Evolutionary conservation across 139 green algal species (phyloP).

Genomic region (Micractinium sp.): DNA sequence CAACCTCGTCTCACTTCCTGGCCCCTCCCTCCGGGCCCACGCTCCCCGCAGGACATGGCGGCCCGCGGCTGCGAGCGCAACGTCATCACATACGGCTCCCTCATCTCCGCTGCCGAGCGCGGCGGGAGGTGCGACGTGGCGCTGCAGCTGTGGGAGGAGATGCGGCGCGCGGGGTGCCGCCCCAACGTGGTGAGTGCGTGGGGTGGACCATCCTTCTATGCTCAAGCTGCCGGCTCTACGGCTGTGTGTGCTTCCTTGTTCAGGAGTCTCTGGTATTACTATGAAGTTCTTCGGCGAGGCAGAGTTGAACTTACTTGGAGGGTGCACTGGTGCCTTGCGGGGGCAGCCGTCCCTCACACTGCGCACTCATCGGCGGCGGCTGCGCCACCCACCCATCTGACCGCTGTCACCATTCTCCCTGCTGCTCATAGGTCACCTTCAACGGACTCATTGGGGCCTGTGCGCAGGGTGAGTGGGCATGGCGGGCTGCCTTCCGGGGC

Average conservation of each 20-base stretch:
- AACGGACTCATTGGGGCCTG: slow-evolving; percentile 44
- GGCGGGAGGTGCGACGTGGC: slow-evolving; percentile 34
- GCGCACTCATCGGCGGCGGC: too few species aligned
- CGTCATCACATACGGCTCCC: slow-evolving; percentile 87
- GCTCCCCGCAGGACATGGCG: slow-evolving; percentile 70
- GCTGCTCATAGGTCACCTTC: slow-evolving; percentile 20
- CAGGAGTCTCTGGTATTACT: too few species aligned
- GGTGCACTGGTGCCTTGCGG: too few species aligned
- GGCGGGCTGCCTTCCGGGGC: neutral
- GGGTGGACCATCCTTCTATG: too few species aligned
- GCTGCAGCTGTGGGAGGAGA: slow-evolving; percentile 48
- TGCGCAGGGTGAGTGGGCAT: slow-evolving; percentile 15
- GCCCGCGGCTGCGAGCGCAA: slow-evolving; percentile 63
- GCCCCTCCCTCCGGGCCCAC: neutral
- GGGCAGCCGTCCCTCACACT: too few species aligned
- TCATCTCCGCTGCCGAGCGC: slow-evolving; percentile 77
- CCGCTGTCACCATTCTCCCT: too few species aligned
- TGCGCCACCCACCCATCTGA: too few species aligned
- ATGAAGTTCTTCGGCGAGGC: too few species aligned
- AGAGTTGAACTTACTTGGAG: too few species aligned
- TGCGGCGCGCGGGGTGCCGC: slow-evolving; percentile 25
- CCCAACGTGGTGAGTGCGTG: slow-evolving; percentile 43
- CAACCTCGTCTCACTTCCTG: neutral
- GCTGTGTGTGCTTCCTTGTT: too few species aligned
- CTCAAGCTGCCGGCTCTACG: too few species aligned